A percentile compares a stretch with the other conserved stretches of the same genome.
These are phyloP conservation scores for Trametes versicolor DNA, from an alignment of 1,284 basidiomycete species.

Conservation along the genomic window DNA sequence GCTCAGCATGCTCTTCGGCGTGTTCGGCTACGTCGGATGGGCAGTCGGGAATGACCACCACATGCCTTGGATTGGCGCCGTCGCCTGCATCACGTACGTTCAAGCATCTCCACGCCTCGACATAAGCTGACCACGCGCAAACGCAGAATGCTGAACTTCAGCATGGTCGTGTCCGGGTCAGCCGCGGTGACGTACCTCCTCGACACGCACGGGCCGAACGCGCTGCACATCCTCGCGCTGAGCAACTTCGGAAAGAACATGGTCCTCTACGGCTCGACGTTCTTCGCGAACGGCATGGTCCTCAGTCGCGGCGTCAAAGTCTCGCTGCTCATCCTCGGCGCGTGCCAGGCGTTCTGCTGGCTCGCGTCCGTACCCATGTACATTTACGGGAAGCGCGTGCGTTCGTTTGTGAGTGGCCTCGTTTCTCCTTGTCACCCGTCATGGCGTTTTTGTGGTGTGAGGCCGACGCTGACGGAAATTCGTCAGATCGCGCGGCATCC, in stretches of 20 bases:
- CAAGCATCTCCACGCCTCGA: too few relatives aligned
- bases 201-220: conserved; percentile 52
- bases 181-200: conserved; percentile 55
- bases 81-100: conserved; percentile 51
- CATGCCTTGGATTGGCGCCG: conserved; percentile 57
- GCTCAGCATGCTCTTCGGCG: conserved; percentile 52
- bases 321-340: conserved; percentile 50
- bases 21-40: conserved; percentile 58
- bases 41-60: conserved; percentile 53
- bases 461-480: not conserved
- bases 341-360: conserved; percentile 52
- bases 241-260: conserved; percentile 56
- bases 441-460: not conserved
- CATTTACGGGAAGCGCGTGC: conserved; percentile 52
- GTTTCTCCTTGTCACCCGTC: too few relatives aligned
- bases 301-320: conserved; percentile 48
- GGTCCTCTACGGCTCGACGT: conserved; percentile 55
- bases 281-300: conserved; percentile 57
- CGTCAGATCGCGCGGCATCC: conserved; percentile 29
- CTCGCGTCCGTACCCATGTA: conserved; percentile 52
- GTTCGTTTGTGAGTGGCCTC: conserved; percentile 49
- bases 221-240: conserved; percentile 53
- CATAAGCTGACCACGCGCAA: too few relatives aligned
- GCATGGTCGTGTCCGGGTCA: conserved; percentile 52
- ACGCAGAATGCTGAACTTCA: conserved; percentile 48